Base-by-base conservation (phyloP, 1,284 basidiomycete species). In the Ganoderma meredithae region DNA sequence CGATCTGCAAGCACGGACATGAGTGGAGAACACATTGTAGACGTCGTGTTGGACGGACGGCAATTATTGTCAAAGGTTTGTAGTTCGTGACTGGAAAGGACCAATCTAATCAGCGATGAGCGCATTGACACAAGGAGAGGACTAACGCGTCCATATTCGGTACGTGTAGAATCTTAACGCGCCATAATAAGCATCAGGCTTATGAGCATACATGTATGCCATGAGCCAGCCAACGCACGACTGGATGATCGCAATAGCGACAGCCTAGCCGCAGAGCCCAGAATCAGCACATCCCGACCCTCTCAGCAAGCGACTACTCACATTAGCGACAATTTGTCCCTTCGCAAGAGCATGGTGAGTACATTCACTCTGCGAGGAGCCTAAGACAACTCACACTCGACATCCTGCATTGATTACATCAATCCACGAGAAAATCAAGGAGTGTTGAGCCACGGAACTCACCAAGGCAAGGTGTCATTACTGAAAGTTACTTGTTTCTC, bases 141-240 rank as follows among this genome's bases (percentile, higher is more conserved):
- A 69, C 71, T 33, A 2, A 72, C 71, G 53, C 12, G 66, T 70
- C 71, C 71, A 72, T 62, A 72, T 70, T 17, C 71, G 68, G 59
- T 70, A 70, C 31, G 60, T 49, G 12, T 72, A 72, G 52, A 72
- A 72, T 8, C 71, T 72, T 25, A 4, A n/a, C 12, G 13, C 22
- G 13, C 5, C 3, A 22, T 17, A 25, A 12, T 13, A 31, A 41
- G 22, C n/a, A 19, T 47, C 36, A 13, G 17, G 12, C 27, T 0
- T 36, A 36, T 36, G 36, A 36, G 27, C 27, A 19, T 44, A 47
- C 27, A 19, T 44, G 22, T 36, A 33, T 3, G 25, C 8, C 13
- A 22, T 3, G 10, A 13, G 10, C 9, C 1, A 9, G 6, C 1
- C 17, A 15, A 49, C 71, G 40, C 22, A 72, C 71, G 62, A 53